Conservation (phyloP, 345 rosid species). For the Camelina sativa region DNA sequence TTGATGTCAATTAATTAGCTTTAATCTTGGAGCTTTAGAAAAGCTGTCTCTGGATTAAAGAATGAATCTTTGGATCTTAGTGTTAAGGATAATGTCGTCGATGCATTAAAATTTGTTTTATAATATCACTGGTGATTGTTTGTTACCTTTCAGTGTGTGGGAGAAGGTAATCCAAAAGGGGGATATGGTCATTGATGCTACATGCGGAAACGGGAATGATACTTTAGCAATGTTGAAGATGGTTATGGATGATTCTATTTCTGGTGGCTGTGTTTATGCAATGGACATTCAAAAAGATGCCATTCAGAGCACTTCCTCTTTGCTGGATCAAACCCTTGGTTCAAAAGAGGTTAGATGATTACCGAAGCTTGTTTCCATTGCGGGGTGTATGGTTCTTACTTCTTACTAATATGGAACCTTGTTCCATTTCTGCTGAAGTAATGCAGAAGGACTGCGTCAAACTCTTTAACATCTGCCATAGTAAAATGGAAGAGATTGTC, state of each 20-base stretch:
- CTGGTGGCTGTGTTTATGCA: constrained; percentile 73
- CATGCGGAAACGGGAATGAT: constrained; percentile 91
- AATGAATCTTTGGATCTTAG: constrained; percentile 3
- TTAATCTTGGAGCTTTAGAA: not conserved
- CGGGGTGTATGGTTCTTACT: not conserved
- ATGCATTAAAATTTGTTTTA: not conserved
- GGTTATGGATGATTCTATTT: constrained; percentile 55
- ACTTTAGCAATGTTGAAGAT: constrained; percentile 75
- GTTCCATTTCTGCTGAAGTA: constrained; percentile 38
- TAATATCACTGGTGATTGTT: not conserved
- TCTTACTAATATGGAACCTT: constrained; percentile 12
- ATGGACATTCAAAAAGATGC: constrained; percentile 83
- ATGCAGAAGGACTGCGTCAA: constrained; percentile 70
- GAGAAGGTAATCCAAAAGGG: constrained; percentile 68
- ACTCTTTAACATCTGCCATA: constrained; percentile 75
- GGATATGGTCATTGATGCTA: constrained; percentile 79
- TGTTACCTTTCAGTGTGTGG: constrained; percentile 68
- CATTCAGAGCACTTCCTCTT: constrained; percentile 53
- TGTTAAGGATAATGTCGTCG: not conserved
- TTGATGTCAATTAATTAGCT: constrained; percentile 11
- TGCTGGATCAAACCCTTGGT: constrained; percentile 56
- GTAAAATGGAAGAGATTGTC: constrained; percentile 76
- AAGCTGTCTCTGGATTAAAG: not conserved
- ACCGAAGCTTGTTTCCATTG: constrained; percentile 8
- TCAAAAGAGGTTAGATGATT: constrained; percentile 62